phyloP scores from a whole-genome alignment of 2,329 filamentous ascomycete species.

The Didymellaceae sp. region DNA sequence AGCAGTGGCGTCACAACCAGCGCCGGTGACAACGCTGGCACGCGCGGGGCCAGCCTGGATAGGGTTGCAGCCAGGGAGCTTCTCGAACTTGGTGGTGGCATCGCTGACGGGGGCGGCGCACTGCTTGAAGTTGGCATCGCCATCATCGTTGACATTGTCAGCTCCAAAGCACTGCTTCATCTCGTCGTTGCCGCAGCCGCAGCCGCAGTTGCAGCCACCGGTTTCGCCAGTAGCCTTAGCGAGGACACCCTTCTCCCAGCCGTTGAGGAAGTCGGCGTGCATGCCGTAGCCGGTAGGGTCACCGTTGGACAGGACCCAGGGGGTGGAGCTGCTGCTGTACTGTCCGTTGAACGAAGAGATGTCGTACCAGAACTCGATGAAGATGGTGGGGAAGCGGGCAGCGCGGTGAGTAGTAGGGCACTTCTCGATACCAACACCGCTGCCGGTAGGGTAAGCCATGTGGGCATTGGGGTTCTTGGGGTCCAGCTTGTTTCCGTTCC shows the following conservation, averaged over 20 bases:
- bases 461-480: slow-evolving; percentile 42
- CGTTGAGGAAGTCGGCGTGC: slow-evolving; percentile 49
- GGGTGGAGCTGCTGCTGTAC: slow-evolving; percentile 37
- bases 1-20: slow-evolving; percentile 31
- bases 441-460: slow-evolving; percentile 49
- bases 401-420: slow-evolving; percentile 41
- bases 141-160: slow-evolving; percentile 43
- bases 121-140: slow-evolving; percentile 33
- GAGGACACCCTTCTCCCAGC: slow-evolving; percentile 47
- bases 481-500: slow-evolving; percentile 46
- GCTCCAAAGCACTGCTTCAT: slow-evolving; percentile 48
- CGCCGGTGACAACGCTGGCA: slow-evolving; percentile 37
- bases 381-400: slow-evolving; percentile 47
- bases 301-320: slow-evolving; percentile 47
- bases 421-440: slow-evolving; percentile 40
- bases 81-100: slow-evolving; percentile 30
- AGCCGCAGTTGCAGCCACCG: slow-evolving; percentile 48
- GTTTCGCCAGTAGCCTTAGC: slow-evolving; percentile 42
- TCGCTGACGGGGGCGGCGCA: slow-evolving; percentile 34
- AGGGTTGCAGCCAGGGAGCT: slow-evolving; percentile 50
- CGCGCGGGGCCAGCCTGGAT: slow-evolving; percentile 44
- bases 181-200: slow-evolving; percentile 43
- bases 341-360: slow-evolving; percentile 42
- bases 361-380: slow-evolving; percentile 51
- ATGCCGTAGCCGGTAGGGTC: slow-evolving; percentile 48